Percentiles rank a stretch among this genome's conserved stretches.
phyloP scores from a whole-genome alignment of 345 rosid species.

The Pugionium cornutum region DNA sequence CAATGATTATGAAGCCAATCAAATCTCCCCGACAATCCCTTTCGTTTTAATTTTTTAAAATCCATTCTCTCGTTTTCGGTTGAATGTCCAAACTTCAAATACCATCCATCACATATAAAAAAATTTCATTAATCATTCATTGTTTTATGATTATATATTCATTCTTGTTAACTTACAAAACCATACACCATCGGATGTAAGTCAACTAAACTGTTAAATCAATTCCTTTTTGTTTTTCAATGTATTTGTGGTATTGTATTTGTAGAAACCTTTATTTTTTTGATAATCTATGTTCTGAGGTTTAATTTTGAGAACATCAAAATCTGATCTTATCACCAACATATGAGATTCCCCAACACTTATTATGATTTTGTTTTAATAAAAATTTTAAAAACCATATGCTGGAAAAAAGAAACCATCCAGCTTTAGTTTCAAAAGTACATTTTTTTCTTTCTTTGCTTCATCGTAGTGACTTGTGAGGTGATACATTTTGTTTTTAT shows the following conservation, averaged over 20 bases:
- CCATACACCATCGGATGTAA: slow-evolving; percentile 13
- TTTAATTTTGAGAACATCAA: slow-evolving; percentile 2
- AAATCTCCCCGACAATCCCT: slow-evolving; percentile 43
- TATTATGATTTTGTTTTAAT: slow-evolving; percentile 6
- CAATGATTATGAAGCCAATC: slow-evolving; percentile 40
- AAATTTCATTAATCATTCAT: slow-evolving; percentile 18
- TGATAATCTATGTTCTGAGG: too few relatives aligned
- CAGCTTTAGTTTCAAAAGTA: slow-evolving; percentile 36
- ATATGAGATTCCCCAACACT: slow-evolving; percentile 10
- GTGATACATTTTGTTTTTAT: slow-evolving; percentile 35
- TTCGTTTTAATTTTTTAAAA: slow-evolving; percentile 17
- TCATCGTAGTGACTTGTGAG: slow-evolving; percentile 38
- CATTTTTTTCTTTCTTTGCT: slow-evolving; percentile 22
- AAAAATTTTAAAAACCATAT: background rate
- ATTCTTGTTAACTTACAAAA: slow-evolving; percentile 25
- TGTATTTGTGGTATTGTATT: background rate
- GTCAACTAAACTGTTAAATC: slow-evolving; percentile 33
- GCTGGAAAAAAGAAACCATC: background rate
- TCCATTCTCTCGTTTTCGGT: slow-evolving; percentile 18
- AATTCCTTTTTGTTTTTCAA: background rate
- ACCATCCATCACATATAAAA: slow-evolving; percentile 8
- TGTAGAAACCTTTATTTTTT: background rate
- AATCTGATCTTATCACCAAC: slow-evolving; percentile 25
- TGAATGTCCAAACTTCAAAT: slow-evolving; percentile 27
- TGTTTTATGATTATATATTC: slow-evolving; percentile 15